Evolutionary conservation across 805 yeast genomes (phyloP), one percentile per base, ranked within the genome.

Genomic region (Wickerhamiella sergipiensis): DNA sequence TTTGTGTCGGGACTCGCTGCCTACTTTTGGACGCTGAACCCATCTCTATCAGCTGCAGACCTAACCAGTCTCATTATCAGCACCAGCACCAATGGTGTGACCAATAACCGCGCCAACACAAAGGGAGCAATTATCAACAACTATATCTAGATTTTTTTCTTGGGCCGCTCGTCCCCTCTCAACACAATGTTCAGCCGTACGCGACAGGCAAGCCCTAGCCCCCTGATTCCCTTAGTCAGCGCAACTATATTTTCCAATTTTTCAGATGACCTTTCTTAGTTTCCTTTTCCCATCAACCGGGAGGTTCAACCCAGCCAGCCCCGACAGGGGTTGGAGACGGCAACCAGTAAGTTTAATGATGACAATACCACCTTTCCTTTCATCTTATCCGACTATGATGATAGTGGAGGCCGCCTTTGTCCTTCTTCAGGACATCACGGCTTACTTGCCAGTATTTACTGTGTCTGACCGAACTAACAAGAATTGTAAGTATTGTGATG

Each of bases 1-100:
- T 95, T 88, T 62, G 89, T 86, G 59, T 81, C 87, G 53, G 97
- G 97, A 60, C 74, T 89, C 64, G 78, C 88, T 60, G 79, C 95
- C 4, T 89, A 89, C 72, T 87, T 78, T 68, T 60, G 64, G 67
- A 64, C 63, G 1, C 59, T 61, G 57, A 57, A 53, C 24, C 48
- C 56, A 18, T 17, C 15, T 10, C 18, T 53, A 24, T 26, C 47
- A 10, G 23, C 49, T 24, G 29, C 9, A 8, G 53, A 55, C 18
- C 22, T 55, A 31, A 31, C n/a, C n/a, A 5, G n/a, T 6, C 33
- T 43, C 1, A 29, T 53, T n/a, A 46, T 46, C 4, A 39, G 8
- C 15, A 54, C 49, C 6, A 49, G 49, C 43, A 43, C 46, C 21
- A 43, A 45, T 17, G 54, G 50, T 1, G 47, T 55, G 10, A 2